phyloP scores from a whole-genome alignment of 495 filamentous ascomycete species.

The Annulohypoxylon bovei region DNA sequence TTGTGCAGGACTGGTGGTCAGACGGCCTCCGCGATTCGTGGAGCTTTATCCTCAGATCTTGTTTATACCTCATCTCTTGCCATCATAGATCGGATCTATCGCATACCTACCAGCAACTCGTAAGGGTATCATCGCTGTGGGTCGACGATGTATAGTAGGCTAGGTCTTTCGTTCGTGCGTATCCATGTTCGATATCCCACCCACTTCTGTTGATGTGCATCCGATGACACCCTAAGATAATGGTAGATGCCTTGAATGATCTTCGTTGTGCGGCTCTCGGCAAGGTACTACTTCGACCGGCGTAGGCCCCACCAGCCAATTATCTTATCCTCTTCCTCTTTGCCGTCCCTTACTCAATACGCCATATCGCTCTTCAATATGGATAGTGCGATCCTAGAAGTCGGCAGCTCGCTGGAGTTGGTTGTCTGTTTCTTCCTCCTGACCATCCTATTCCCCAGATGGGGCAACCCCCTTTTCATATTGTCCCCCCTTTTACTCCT shows the following conservation, averaged over 20 bases:
- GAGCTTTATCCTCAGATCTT: neutral
- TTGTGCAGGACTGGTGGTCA: neutral
- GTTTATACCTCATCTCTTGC: neutral
- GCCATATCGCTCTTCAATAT: neutral
- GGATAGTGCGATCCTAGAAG: neutral
- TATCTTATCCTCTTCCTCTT: neutral
- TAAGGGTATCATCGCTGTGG: neutral
- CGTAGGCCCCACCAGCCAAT: neutral
- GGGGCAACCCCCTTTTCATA: neutral
- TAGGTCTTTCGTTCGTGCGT: neutral
- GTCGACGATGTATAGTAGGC: neutral
- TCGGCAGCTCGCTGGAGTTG: neutral
- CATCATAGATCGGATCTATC: neutral
- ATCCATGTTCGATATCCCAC: neutral
- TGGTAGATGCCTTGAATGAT: neutral
- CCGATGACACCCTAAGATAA: neutral
- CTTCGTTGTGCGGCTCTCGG: slow-evolving; percentile 6
- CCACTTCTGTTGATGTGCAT: neutral
- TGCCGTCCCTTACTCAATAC: slow-evolving; percentile 5
- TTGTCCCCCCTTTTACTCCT: neutral
- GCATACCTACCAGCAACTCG: neutral
- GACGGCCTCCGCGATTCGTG: neutral
- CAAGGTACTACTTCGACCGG: neutral
- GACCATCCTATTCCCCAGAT: neutral
- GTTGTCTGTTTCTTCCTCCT: neutral